Percentiles rank a stretch among this genome's conserved stretches.
These are phyloP conservation scores for Protostelium mycophagum DNA, from an alignment of 78 protist genomes.

Conservation along the genomic window DNA sequence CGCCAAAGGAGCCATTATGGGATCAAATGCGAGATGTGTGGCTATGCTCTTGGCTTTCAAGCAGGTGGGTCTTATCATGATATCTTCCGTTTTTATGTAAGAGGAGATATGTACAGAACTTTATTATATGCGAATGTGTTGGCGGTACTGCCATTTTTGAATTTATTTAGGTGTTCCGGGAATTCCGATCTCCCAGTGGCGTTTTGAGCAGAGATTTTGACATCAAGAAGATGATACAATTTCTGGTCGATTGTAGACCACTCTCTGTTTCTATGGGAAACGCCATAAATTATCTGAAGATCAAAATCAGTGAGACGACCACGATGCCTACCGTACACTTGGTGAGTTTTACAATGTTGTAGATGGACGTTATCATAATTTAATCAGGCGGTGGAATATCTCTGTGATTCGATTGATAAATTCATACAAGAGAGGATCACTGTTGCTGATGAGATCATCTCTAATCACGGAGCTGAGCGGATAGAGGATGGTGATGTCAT, in stretches of 20 bases:
- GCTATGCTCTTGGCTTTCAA: constrained; percentile 78
- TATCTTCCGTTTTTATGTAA: background rate
- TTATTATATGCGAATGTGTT: background rate
- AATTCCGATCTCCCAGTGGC: constrained; percentile 26
- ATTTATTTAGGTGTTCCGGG: background rate
- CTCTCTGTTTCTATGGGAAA: constrained; percentile 80
- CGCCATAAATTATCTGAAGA: constrained; percentile 56
- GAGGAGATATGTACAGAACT: background rate
- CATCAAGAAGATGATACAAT: constrained; percentile 66
- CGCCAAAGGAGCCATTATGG: constrained; percentile 62
- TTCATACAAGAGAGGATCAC: constrained; percentile 63
- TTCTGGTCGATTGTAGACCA: constrained; percentile 76
- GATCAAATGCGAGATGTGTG: constrained; percentile 74
- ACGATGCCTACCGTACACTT: constrained; percentile 17
- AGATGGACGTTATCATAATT: background rate
- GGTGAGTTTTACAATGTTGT: background rate
- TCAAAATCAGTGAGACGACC: constrained; percentile 26
- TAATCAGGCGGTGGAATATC: constrained; percentile 27
- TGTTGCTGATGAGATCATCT: constrained; percentile 63
- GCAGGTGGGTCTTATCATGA: constrained; percentile 10
- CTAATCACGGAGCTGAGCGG: constrained; percentile 23
- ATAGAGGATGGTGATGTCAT: constrained; percentile 84
- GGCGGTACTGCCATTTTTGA: background rate
- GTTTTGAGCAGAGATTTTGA: constrained; percentile 56
- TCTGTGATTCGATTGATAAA: constrained; percentile 46